These are phyloP conservation scores for Chaetomiaceae sp. DNA, from an alignment of 2,329 filamentous ascomycete species.

Conservation along the genomic window DNA sequence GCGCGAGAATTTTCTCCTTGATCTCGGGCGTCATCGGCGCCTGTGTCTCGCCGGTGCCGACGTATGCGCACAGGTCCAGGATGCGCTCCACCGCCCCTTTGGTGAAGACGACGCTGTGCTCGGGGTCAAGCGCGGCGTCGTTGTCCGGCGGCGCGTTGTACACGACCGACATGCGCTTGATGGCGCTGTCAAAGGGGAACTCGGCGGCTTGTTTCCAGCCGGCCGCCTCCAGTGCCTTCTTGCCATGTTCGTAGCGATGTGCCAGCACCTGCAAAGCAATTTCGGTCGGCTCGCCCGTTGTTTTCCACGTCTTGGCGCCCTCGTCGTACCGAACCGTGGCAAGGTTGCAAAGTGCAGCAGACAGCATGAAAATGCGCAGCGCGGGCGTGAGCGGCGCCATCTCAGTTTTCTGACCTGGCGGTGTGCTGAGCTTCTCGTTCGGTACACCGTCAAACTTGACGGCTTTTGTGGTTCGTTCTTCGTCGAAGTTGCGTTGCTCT, in stretches of 20 bases:
- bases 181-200: constrained; percentile 71
- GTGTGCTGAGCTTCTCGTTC: constrained; percentile 45
- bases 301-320: constrained; percentile 55
- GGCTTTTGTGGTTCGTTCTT: constrained; percentile 52
- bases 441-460: constrained; percentile 56
- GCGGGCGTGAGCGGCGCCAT: constrained; percentile 40
- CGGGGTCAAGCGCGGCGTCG: constrained; percentile 32
- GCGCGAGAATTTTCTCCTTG: constrained; percentile 44
- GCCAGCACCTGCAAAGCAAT: constrained; percentile 72
- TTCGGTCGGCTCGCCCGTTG: constrained; percentile 66
- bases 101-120: constrained; percentile 50
- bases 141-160: constrained; percentile 48
- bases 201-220: constrained; percentile 63
- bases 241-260: constrained; percentile 57
- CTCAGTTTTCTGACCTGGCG: constrained; percentile 32
- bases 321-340: constrained; percentile 52
- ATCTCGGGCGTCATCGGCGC: constrained; percentile 45
- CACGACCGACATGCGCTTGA: constrained; percentile 76
- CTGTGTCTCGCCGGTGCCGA: constrained; percentile 38
- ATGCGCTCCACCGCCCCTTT: constrained; percentile 59
- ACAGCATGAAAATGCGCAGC: constrained; percentile 46
- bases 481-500: constrained; percentile 48
- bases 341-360: constrained; percentile 60
- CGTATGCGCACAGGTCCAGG: constrained; percentile 48
- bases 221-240: constrained; percentile 43